These are phyloP conservation scores for Wickerhamiella azymoides DNA, from an alignment of 805 yeast genomes.

Conservation along the genomic window DNA sequence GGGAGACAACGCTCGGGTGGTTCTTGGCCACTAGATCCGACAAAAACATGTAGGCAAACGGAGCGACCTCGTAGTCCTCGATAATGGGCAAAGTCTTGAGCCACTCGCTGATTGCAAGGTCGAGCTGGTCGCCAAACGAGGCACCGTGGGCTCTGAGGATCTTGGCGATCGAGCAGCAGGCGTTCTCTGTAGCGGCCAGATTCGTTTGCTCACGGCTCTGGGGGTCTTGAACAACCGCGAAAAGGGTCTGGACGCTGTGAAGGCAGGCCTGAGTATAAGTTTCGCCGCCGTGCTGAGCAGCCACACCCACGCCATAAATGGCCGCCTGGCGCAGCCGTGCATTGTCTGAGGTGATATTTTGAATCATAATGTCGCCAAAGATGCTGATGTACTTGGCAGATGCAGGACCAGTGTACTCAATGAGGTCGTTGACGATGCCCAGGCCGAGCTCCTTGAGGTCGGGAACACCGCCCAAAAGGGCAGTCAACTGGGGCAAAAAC, in stretches of 20 bases:
- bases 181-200: constrained; percentile 74
- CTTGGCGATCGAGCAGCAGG: constrained; percentile 71
- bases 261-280: constrained; percentile 48
- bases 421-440: constrained; percentile 63
- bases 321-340: constrained; percentile 77
- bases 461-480: constrained; percentile 54
- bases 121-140: constrained; percentile 40
- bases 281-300: constrained; percentile 69
- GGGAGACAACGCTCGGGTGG: constrained; percentile 43
- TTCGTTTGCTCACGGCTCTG: constrained; percentile 81
- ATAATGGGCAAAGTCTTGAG: constrained; percentile 65
- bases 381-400: constrained; percentile 50
- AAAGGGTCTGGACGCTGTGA: constrained; percentile 59
- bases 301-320: constrained; percentile 67
- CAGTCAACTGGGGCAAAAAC: constrained; percentile 47
- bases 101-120: constrained; percentile 61
- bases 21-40: constrained; percentile 53
- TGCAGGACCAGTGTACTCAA: constrained; percentile 64
- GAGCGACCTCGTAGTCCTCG: constrained; percentile 80
- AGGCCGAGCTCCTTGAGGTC: constrained; percentile 64
- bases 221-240: constrained; percentile 58
- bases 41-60: constrained; percentile 64
- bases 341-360: constrained; percentile 33
- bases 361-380: constrained; percentile 51
- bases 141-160: constrained; percentile 53